Percentiles rank a stretch among this genome's conserved stretches.
phyloP scores from a whole-genome alignment of 2,329 filamentous ascomycete species.

The Periconia sp. region DNA sequence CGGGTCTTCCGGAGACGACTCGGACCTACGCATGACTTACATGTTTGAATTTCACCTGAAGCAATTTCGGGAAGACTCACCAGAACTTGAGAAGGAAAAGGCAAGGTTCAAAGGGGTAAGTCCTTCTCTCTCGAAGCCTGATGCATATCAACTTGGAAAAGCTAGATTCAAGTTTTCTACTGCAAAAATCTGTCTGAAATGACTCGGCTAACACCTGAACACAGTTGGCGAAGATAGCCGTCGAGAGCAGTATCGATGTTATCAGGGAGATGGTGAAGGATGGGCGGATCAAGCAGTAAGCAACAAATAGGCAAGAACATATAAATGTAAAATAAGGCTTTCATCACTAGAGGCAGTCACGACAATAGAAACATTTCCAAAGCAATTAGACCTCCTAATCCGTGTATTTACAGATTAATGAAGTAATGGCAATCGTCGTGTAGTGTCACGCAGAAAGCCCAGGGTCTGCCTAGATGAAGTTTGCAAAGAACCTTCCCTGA shows the following conservation, averaged over 20 bases:
- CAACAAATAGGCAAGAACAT: not conserved
- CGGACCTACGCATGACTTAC: conserved; percentile 54
- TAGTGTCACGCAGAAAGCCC: too few relatives aligned
- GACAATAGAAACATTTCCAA: too few relatives aligned
- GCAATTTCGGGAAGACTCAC: conserved; percentile 41
- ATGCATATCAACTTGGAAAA: not conserved
- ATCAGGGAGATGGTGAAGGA: conserved; percentile 52
- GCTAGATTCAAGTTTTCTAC: too few relatives aligned
- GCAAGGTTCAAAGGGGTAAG: conserved; percentile 33
- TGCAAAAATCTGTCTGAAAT: too few relatives aligned
- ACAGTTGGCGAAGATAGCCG: conserved; percentile 49
- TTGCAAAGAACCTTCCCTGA: too few relatives aligned
- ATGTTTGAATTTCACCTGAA: conserved; percentile 51
- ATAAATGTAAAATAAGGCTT: not conserved
- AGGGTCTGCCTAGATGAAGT: too few relatives aligned
- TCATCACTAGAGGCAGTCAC: too few relatives aligned
- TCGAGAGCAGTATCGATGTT: conserved; percentile 50
- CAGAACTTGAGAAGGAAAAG: conserved; percentile 37
- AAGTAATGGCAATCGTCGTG: too few relatives aligned
- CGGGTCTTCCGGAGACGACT: conserved; percentile 38
- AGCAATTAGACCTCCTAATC: too few relatives aligned
- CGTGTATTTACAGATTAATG: too few relatives aligned
- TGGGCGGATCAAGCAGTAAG: conserved; percentile 32
- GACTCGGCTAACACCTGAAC: too few relatives aligned
- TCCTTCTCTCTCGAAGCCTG: conserved; percentile 3